Conservation (phyloP, 331 rosid species). For the Quercus tomentella region DNA sequence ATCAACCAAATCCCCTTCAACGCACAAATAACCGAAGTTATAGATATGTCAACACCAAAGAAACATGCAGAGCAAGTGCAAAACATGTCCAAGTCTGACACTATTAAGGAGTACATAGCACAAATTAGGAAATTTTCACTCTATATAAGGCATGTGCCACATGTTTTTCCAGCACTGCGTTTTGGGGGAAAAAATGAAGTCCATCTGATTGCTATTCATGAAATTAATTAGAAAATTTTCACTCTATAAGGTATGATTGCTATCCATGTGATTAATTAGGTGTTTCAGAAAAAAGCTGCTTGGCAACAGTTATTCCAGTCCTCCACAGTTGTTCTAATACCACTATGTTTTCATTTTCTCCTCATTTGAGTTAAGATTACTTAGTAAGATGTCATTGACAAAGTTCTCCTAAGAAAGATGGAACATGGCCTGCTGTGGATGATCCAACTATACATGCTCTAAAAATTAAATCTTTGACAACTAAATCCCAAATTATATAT, state of each 20-base stretch:
- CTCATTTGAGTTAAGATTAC: background rate
- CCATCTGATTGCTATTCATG: background rate
- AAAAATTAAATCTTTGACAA: too few relatives aligned
- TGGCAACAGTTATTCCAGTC: background rate
- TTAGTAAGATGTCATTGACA: background rate
- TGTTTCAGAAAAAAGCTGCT: background rate
- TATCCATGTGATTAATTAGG: background rate
- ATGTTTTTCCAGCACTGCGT: background rate
- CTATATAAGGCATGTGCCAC: background rate
- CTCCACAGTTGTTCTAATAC: background rate
- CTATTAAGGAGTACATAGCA: background rate
- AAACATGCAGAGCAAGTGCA: background rate
- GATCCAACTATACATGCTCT: too few relatives aligned
- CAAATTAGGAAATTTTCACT: background rate
- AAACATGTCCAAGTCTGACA: background rate
- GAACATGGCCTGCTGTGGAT: background rate
- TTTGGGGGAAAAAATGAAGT: background rate
- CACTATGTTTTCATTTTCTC: background rate
- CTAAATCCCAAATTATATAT: too few relatives aligned
- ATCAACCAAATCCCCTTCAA: constrained; percentile 63
- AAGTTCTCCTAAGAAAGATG: background rate
- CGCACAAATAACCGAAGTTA: constrained; percentile 29
- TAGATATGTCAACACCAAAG: background rate
- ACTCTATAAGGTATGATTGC: background rate
- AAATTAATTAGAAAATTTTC: background rate